A percentile compares a stretch with the other conserved stretches of the same genome.
phyloP scores from a whole-genome alignment of 2,329 filamentous ascomycete genomes.

The Cryphonectria nitschkei region DNA sequence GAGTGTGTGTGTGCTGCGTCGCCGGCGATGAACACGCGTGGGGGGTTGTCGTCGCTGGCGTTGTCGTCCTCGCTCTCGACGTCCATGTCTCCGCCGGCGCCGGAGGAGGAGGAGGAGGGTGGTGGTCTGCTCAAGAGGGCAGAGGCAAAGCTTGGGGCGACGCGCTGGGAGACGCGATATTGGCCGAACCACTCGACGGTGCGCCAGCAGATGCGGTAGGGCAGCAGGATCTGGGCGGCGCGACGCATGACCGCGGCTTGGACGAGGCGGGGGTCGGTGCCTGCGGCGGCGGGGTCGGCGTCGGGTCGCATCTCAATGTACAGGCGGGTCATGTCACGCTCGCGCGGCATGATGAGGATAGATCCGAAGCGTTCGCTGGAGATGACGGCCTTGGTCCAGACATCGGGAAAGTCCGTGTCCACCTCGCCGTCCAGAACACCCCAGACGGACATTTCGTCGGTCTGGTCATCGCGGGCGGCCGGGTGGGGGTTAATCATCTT shows the following conservation, averaged over 20 bases:
- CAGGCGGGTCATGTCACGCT: constrained; percentile 71
- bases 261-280: constrained; percentile 43
- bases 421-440: constrained; percentile 73
- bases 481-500: constrained; percentile 55
- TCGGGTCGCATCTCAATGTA: constrained; percentile 61
- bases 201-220: constrained; percentile 61
- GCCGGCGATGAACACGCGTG: constrained; percentile 69
- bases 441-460: constrained; percentile 59
- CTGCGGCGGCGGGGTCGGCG: constrained; percentile 49
- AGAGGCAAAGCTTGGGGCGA: constrained; percentile 72
- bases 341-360: constrained; percentile 74
- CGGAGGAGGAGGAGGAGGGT: background rate
- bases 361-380: constrained; percentile 70
- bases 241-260: constrained; percentile 71
- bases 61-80: background rate
- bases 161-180: constrained; percentile 71
- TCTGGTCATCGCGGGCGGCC: constrained; percentile 60
- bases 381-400: constrained; percentile 74
- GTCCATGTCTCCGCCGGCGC: background rate
- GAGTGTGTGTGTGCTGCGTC: constrained; percentile 75
- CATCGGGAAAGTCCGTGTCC: constrained; percentile 73
- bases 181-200: constrained; percentile 72
- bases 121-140: background rate
- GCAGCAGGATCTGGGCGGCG: constrained; percentile 63
- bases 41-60: constrained; percentile 35